A percentile compares a stretch with the other conserved stretches of the same genome.
Conservation (phyloP, 2,329 filamentous ascomycete species). For the Tolypocladium capitatum region DNA sequence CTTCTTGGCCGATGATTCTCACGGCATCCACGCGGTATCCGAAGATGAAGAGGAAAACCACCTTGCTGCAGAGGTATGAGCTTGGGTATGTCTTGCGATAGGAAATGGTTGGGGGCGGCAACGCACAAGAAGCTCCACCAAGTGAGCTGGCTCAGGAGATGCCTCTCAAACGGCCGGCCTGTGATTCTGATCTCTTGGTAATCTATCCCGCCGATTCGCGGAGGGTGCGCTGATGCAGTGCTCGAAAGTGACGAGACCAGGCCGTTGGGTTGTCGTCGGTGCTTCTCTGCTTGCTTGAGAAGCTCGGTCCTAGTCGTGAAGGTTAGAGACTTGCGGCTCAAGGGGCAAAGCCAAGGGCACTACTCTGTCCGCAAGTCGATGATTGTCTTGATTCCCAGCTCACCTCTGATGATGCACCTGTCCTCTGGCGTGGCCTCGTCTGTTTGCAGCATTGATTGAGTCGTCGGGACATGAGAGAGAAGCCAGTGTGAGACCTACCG, state of each 20-base stretch:
- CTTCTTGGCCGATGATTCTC: constrained; percentile 51
- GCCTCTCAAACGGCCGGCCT: constrained; percentile 54
- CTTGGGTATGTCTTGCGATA: not conserved
- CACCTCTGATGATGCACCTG: constrained; percentile 40
- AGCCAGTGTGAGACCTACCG: constrained; percentile 21
- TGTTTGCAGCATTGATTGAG: constrained; percentile 8
- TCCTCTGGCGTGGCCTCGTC: constrained; percentile 62
- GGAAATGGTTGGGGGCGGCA: not conserved
- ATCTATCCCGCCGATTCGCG: constrained; percentile 48
- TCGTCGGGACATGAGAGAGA: not conserved
- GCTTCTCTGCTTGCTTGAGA: constrained; percentile 51
- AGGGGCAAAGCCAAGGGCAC: not conserved
- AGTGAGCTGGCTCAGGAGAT: constrained; percentile 53
- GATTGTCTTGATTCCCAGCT: constrained; percentile 55
- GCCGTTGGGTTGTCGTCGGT: constrained; percentile 29
- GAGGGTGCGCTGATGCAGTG: constrained; percentile 35
- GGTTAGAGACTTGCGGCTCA: not conserved
- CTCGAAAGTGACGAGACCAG: constrained; percentile 28
- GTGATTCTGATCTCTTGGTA: constrained; percentile 64
- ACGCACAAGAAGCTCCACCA: constrained; percentile 52
- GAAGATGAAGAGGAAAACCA: constrained; percentile 48
- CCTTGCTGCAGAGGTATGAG: constrained; percentile 11
- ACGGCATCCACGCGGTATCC: constrained; percentile 60
- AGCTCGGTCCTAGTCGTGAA: constrained; percentile 52
- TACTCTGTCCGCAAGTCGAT: constrained; percentile 71